These are phyloP conservation scores for Vaccinium myrtillus DNA, from an alignment of 148 eudicot species.

Conservation along the genomic window DNA sequence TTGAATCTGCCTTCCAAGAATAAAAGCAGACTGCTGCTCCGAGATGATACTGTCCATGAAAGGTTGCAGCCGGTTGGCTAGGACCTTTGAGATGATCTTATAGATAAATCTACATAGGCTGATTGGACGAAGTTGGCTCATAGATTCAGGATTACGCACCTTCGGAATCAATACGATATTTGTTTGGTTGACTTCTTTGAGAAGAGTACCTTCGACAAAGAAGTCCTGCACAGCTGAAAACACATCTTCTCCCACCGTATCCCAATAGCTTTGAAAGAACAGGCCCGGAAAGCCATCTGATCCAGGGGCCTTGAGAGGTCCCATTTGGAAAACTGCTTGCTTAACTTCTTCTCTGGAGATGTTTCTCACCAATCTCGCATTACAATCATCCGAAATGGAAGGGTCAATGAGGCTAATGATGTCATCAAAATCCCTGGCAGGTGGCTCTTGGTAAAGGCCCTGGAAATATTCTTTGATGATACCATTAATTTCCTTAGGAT, in stretches of 20 bases:
- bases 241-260: not conserved
- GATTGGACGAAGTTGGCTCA: not conserved
- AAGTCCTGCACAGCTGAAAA: not conserved
- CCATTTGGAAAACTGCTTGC: not conserved
- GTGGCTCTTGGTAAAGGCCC: not conserved
- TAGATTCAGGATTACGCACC: not conserved
- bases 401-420: not conserved
- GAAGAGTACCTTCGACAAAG: accelerated
- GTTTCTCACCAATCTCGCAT: not conserved
- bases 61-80: not conserved
- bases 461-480: not conserved
- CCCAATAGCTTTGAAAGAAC: not conserved
- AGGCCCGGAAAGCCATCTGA: not conserved
- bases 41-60: not conserved
- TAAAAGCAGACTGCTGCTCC: not conserved
- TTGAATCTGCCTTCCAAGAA: not conserved
- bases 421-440: not conserved
- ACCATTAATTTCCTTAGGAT: not conserved
- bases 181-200: not conserved
- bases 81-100: not conserved
- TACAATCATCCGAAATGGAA: not conserved
- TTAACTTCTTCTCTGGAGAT: not conserved
- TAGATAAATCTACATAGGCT: not conserved
- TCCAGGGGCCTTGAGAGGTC: not conserved
- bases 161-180: not conserved